phyloP scores from a whole-genome alignment of 106 monocot species.

The Amphibolis antarctica region DNA sequence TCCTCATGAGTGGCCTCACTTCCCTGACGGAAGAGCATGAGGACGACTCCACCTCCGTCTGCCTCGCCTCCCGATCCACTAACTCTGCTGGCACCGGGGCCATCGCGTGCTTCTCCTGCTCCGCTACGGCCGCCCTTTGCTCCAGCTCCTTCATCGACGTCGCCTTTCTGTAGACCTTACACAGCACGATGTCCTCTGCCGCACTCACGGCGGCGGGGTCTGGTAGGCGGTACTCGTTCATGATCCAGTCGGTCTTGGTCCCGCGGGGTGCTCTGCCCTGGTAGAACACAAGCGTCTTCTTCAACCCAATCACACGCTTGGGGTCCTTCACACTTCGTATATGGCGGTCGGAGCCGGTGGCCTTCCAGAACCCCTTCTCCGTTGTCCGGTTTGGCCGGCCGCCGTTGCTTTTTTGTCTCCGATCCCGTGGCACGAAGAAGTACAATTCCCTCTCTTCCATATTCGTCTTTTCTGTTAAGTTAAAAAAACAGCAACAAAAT shows the following conservation, averaged over 20 bases:
- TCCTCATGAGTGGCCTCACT: neutral
- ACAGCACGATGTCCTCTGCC: slow-evolving; percentile 68
- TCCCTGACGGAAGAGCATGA: neutral
- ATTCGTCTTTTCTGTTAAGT: slow-evolving; percentile 35
- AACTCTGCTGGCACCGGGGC: neutral
- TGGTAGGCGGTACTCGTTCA: slow-evolving; percentile 82
- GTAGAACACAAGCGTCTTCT: slow-evolving; percentile 88
- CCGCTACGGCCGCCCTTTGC: slow-evolving; percentile 47
- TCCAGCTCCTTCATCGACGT: slow-evolving; percentile 67
- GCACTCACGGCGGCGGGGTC: slow-evolving; percentile 4
- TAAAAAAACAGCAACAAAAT: too few relatives aligned
- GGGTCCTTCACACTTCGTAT: slow-evolving; percentile 45
- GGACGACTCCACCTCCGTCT: slow-evolving; percentile 12
- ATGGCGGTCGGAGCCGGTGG: slow-evolving; percentile 71
- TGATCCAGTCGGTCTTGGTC: slow-evolving; percentile 77
- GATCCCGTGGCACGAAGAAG: slow-evolving; percentile 83
- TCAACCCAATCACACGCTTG: slow-evolving; percentile 56
- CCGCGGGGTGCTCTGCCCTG: slow-evolving; percentile 59
- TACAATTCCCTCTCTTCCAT: slow-evolving; percentile 90
- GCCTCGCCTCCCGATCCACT: slow-evolving; percentile 5
- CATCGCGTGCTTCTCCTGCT: slow-evolving; percentile 8
- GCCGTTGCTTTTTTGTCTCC: slow-evolving; percentile 31
- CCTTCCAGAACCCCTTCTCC: slow-evolving; percentile 83
- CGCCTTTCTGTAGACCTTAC: slow-evolving; percentile 72
- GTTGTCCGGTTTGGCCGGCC: slow-evolving; percentile 74